A percentile compares a stretch with the other conserved stretches of the same genome.
Conservation (phyloP, 2,329 filamentous ascomycete genomes). For the Chaetothyriales sp. region DNA sequence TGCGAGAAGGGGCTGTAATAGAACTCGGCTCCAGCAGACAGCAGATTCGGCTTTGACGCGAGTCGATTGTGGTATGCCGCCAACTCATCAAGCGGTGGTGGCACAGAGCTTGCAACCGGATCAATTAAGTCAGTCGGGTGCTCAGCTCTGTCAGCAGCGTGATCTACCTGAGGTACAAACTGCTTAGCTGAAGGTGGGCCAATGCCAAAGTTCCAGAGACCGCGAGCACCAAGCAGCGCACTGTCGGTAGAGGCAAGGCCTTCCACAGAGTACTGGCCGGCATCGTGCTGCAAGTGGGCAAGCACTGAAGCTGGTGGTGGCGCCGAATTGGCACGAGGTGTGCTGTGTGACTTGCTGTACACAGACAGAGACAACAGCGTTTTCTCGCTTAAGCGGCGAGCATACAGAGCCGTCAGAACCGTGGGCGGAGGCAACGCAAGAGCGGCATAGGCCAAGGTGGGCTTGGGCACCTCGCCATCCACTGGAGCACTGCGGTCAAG, state of each 20-base stretch:
- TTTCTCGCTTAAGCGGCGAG: slow-evolving; percentile 63
- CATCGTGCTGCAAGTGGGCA: slow-evolving; percentile 51
- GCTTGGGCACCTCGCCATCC: slow-evolving; percentile 32
- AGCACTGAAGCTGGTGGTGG: slow-evolving; percentile 37
- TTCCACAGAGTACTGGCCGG: slow-evolving; percentile 75
- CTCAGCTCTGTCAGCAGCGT: slow-evolving; percentile 2
- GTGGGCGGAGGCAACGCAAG: slow-evolving; percentile 51
- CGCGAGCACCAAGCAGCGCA: slow-evolving; percentile 71
- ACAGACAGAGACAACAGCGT: slow-evolving; percentile 64
- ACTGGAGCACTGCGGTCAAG: slow-evolving; percentile 43
- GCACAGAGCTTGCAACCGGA: slow-evolving; percentile 12
- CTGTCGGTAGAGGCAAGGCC: slow-evolving; percentile 88
- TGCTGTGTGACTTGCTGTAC: slow-evolving; percentile 27
- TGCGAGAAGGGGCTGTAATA: slow-evolving; percentile 96
- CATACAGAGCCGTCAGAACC: slow-evolving; percentile 71
- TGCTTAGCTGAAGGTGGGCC: slow-evolving; percentile 30
- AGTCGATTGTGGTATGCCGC: slow-evolving; percentile 9
- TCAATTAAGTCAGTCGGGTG: slow-evolving; percentile 2
- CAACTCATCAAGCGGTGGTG: slow-evolving; percentile 22
- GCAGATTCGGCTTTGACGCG: slow-evolving; percentile 43
- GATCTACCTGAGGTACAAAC: neutral
- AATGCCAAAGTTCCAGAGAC: slow-evolving; percentile 85
- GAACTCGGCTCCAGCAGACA: slow-evolving; percentile 81
- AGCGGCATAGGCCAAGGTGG: slow-evolving; percentile 33
- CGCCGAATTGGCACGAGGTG: slow-evolving; percentile 25